These are phyloP conservation scores for Leccinum broughii DNA, from an alignment of 768 basidiomycete species.

Conservation along the genomic window DNA sequence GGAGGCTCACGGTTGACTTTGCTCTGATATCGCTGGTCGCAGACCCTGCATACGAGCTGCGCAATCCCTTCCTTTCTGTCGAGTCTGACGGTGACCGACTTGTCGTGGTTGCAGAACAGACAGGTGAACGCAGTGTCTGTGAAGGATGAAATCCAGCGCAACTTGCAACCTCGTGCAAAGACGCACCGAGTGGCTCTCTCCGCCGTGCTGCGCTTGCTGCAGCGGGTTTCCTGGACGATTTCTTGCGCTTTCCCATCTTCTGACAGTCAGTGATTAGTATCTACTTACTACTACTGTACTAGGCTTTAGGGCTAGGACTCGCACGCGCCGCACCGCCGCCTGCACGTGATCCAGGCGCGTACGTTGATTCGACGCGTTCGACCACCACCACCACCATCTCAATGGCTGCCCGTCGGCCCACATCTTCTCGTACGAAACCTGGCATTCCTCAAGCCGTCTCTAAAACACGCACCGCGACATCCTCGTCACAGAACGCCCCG, in stretches of 20 bases:
- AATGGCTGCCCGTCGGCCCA: constrained; percentile 68
- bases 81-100: constrained; percentile 80
- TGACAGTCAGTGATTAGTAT: not conserved
- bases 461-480: constrained; percentile 51
- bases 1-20: constrained; percentile 76
- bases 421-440: constrained; percentile 45
- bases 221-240: constrained; percentile 80
- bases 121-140: constrained; percentile 84
- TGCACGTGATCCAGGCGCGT: constrained; percentile 37
- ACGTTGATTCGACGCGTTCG: constrained; percentile 34
- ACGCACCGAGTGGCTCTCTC: constrained; percentile 70
- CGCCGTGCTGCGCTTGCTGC: constrained; percentile 61
- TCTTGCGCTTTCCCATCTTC: constrained; percentile 87
- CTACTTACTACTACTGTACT: too few relatives aligned
- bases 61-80: constrained; percentile 86
- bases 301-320: not conserved
- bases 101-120: constrained; percentile 88
- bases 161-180: not conserved
- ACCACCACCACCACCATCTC: constrained; percentile 15
- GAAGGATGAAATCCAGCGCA: constrained; percentile 5
- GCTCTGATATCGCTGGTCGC: constrained; percentile 85
- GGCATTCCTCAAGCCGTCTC: constrained; percentile 33
- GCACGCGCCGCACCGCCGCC: not conserved
- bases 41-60: constrained; percentile 78
- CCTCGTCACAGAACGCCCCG: constrained; percentile 31